Conservation (phyloP, 2,329 filamentous ascomycete species). For the Stagonosporopsis rhizophila region DNA sequence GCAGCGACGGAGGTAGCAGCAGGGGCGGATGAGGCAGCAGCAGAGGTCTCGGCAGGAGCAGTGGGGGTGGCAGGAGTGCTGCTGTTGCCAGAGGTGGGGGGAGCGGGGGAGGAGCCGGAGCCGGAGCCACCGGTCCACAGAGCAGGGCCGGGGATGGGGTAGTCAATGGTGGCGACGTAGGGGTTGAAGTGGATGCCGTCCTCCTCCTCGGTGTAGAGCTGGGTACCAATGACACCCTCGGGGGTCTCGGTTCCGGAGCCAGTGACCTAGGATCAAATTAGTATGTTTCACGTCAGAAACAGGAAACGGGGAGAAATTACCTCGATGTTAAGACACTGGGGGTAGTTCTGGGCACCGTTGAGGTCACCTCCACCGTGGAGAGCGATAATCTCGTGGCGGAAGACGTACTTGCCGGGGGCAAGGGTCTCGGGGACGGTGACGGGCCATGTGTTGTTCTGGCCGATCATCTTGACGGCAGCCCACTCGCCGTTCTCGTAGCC, state of each 20-base stretch:
- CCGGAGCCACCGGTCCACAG: conserved; percentile 40
- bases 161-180: conserved; percentile 46
- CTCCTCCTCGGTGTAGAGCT: conserved; percentile 54
- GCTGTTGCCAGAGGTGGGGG: conserved; percentile 24
- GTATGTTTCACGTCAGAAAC: too few relatives aligned
- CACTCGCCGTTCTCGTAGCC: conserved; percentile 44
- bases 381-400: conserved; percentile 63
- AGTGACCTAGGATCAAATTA: too few relatives aligned
- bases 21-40: conserved; percentile 16
- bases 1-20: conserved; percentile 14
- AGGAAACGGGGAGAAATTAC: too few relatives aligned
- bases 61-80: conserved; percentile 15
- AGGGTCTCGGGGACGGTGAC: conserved; percentile 56
- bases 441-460: conserved; percentile 58
- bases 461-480: conserved; percentile 49
- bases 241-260: conserved; percentile 54
- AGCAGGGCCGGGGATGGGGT: conserved; percentile 55
- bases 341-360: conserved; percentile 62
- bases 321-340: conserved; percentile 57
- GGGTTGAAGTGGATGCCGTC: conserved; percentile 54
- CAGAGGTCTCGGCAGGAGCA: conserved; percentile 18
- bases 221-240: conserved; percentile 59
- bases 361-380: conserved; percentile 54
- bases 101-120: conserved; percentile 20
- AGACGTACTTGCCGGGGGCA: conserved; percentile 60